phyloP scores from a whole-genome alignment of 192 early-diverging fungal species.

The Chytriomyces confervae region DNA sequence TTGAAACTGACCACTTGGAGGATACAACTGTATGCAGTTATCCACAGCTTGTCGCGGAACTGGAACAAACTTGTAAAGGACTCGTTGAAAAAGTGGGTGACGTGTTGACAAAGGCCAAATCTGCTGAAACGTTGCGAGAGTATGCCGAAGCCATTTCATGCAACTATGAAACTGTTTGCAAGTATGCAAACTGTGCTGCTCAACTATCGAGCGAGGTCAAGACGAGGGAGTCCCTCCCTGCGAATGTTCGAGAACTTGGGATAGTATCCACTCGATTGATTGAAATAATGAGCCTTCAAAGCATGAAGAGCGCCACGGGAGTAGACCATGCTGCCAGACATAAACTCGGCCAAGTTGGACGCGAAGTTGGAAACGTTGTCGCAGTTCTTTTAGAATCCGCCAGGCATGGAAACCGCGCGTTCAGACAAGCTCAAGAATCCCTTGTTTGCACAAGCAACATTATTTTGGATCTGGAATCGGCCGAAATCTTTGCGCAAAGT shows the following conservation, averaged over 20 bases:
- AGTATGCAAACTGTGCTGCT: conserved; percentile 33
- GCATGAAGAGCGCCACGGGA: conserved; percentile 49
- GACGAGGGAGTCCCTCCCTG: conserved; percentile 40
- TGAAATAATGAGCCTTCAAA: conserved; percentile 52
- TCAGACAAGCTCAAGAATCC: conserved; percentile 47
- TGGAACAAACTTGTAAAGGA: conserved; percentile 47
- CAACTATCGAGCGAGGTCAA: conserved; percentile 41
- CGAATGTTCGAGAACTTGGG: conserved; percentile 30
- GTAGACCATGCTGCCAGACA: conserved; percentile 35
- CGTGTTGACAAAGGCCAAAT: conserved; percentile 55
- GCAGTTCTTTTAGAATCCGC: conserved; percentile 42
- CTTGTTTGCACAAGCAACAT: conserved; percentile 44
- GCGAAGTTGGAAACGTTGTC: conserved; percentile 51
- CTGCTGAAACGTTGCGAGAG: conserved; percentile 43
- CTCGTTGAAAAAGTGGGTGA: conserved; percentile 53
- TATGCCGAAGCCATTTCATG: conserved; percentile 31
- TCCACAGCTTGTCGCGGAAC: conserved; percentile 38
- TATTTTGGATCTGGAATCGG: conserved; percentile 55
- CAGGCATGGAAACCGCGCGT: conserved; percentile 52
- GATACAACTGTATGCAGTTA: not conserved
- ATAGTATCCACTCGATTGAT: conserved; percentile 47
- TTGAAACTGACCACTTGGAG: conserved; percentile 19
- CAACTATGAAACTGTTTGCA: conserved; percentile 41
- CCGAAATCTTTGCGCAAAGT: conserved; percentile 61
- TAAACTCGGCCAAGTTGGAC: conserved; percentile 49